Evolutionary conservation across 73 alveolate species (phyloP).

Genomic region (Breviolum minutum): DNA sequence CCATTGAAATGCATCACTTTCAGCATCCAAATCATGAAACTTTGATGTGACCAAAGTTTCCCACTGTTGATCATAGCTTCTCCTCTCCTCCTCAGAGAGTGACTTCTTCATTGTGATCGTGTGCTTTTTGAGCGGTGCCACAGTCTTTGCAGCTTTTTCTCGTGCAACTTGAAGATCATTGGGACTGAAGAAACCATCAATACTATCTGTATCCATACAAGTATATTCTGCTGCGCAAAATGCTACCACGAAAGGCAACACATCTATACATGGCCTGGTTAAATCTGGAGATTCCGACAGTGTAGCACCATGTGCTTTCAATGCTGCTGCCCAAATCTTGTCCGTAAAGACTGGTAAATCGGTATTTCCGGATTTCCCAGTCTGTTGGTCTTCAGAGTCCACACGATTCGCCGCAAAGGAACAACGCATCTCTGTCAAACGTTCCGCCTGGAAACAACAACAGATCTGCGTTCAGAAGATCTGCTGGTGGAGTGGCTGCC

Average conservation of each 20-base stretch:
- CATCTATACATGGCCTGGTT: slow-evolving; percentile 20
- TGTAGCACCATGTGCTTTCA: slow-evolving; percentile 28
- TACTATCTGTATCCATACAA: slow-evolving; percentile 10
- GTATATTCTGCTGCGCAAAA: slow-evolving; percentile 23
- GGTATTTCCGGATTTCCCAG: background rate
- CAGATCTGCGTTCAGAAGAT: too few species aligned
- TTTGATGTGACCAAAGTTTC: background rate
- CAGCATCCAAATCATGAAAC: slow-evolving; percentile 15
- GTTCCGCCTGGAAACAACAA: background rate
- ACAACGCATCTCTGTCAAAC: slow-evolving; percentile 54
- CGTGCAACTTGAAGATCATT: background rate
- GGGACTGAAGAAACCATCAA: background rate
- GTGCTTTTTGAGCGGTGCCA: background rate
- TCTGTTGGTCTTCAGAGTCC: slow-evolving; percentile 28
- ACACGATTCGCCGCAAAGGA: slow-evolving; percentile 64
- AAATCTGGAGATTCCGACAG: background rate
- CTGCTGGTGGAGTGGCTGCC: too few species aligned
- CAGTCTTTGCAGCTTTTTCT: background rate
- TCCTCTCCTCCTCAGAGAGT: background rate
- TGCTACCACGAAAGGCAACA: slow-evolving; percentile 75
- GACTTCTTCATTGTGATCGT: background rate
- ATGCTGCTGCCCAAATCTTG: slow-evolving; percentile 85
- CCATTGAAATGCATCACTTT: slow-evolving; percentile 19
- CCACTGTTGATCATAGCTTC: background rate
- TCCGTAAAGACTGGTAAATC: slow-evolving; percentile 72